A percentile compares a stretch with the other conserved stretches of the same genome.
These are phyloP conservation scores for Debaryomyces udenii DNA, from an alignment of 1,139 yeast genomes.

Conservation along the genomic window DNA sequence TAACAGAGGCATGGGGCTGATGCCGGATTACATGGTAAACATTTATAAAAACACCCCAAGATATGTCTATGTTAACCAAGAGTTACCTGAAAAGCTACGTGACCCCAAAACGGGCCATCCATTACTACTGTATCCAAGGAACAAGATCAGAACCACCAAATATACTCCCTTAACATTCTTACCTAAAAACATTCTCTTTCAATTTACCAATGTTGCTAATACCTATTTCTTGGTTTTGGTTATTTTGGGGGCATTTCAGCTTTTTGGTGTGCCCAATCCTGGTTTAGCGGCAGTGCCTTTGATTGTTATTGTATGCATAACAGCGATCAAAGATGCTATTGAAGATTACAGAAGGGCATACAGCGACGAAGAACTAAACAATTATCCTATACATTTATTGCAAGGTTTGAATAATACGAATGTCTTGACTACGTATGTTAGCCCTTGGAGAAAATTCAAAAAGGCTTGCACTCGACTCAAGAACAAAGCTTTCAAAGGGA, in stretches of 20 bases:
- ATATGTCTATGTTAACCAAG: constrained; percentile 40
- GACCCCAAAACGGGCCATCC: constrained; percentile 59
- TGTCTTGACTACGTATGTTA: constrained; percentile 66
- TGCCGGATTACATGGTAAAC: constrained; percentile 41
- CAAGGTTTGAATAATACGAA: constrained; percentile 73
- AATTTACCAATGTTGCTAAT: constrained; percentile 90
- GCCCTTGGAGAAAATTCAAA: constrained; percentile 69
- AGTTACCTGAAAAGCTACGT: constrained; percentile 34
- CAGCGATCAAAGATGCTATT: constrained; percentile 90
- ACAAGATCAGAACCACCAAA: constrained; percentile 93
- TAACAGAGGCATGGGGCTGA: constrained; percentile 32
- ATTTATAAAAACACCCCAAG: constrained; percentile 42
- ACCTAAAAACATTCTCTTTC: constrained; percentile 79
- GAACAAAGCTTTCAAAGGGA: constrained; percentile 20
- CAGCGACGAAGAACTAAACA: constrained; percentile 83
- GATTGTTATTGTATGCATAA: constrained; percentile 84
- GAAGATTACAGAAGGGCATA: constrained; percentile 88
- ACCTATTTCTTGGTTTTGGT: constrained; percentile 79
- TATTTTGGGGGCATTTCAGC: constrained; percentile 82
- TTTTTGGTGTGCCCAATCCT: constrained; percentile 90
- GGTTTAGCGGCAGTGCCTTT: constrained; percentile 92
- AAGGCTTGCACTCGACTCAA: constrained; percentile 38
- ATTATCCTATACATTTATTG: constrained; percentile 79
- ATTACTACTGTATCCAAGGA: constrained; percentile 63
- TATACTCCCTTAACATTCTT: constrained; percentile 88